Conservation (phyloP, 192 early-diverging fungal genomes). For the Allomyces macrogynus region DNA sequence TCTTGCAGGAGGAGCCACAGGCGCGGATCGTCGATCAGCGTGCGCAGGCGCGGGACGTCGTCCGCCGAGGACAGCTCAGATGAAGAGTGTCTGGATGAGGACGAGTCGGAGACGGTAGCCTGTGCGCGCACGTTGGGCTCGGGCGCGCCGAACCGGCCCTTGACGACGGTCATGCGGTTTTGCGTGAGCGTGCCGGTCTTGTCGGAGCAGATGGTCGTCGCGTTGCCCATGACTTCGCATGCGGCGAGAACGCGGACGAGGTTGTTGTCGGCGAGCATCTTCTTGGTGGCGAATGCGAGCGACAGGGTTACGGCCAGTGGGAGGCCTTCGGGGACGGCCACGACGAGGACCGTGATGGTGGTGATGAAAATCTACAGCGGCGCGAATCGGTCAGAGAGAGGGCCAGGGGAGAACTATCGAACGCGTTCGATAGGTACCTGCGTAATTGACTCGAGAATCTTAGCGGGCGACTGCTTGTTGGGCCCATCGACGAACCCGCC, state of each 20-base stretch:
- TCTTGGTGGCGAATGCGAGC: constrained; percentile 76
- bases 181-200: constrained; percentile 94
- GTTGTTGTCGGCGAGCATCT: constrained; percentile 96
- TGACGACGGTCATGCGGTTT: constrained; percentile 91
- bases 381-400: constrained; percentile 9
- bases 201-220: constrained; percentile 95
- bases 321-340: constrained; percentile 95
- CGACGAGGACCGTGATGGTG: constrained; percentile 83
- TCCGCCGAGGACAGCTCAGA: not conserved
- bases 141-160: constrained; percentile 45
- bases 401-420: not conserved
- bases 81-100: too few species aligned
- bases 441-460: constrained; percentile 41
- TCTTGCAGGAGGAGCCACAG: constrained; percentile 28
- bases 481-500: not conserved
- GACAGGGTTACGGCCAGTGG: constrained; percentile 92
- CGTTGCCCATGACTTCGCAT: constrained; percentile 98
- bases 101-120: too few species aligned
- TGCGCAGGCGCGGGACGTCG: not conserved
- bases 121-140: too few species aligned
- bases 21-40: not conserved
- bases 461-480: constrained; percentile 10
- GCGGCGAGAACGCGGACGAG: constrained; percentile 85
- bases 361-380: constrained; percentile 49
- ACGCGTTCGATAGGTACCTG: constrained; percentile 5